phyloP scores from a whole-genome alignment of 164 flowering plant genomes.

The Berberis vulgaris region DNA sequence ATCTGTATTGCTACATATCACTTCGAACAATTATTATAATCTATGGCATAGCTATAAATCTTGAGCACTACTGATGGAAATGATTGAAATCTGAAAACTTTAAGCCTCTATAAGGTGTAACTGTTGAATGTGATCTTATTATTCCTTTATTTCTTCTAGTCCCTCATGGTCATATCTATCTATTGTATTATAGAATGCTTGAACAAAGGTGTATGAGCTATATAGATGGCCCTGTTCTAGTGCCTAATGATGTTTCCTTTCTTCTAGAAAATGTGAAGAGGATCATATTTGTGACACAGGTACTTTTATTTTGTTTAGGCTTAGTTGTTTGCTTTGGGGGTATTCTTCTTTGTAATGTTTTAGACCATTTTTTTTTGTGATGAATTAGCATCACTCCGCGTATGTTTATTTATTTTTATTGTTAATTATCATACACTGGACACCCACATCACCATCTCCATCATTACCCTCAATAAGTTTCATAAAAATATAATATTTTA shows the following conservation, averaged over 20 bases:
- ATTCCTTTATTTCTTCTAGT: not conserved
- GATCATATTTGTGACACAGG: constrained; percentile 83
- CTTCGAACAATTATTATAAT: too few species aligned
- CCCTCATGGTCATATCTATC: not conserved
- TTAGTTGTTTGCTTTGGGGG: not conserved
- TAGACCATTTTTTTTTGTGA: constrained; percentile 11
- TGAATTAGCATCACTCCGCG: too few species aligned
- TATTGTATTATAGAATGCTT: constrained; percentile 49
- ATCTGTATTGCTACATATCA: too few species aligned
- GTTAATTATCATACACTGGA: too few species aligned
- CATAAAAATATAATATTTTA: too few species aligned
- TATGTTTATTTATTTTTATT: too few species aligned
- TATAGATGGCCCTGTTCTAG: constrained; percentile 65
- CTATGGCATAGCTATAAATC: too few species aligned
- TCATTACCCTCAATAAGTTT: too few species aligned
- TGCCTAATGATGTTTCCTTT: constrained; percentile 65
- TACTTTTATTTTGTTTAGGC: constrained; percentile 9
- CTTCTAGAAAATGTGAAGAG: constrained; percentile 71
- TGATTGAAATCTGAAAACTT: too few species aligned
- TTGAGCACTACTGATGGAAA: too few species aligned
- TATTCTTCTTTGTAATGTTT: constrained; percentile 5
- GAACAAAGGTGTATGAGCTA: constrained; percentile 90
- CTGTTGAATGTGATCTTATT: not conserved
- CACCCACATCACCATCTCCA: too few species aligned
- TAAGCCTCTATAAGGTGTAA: too few species aligned